A percentile compares a stretch with the other conserved stretches of the same genome.
phyloP scores from a whole-genome alignment of 805 yeast genomes.

The Kodamaea kaohsiungensis region DNA sequence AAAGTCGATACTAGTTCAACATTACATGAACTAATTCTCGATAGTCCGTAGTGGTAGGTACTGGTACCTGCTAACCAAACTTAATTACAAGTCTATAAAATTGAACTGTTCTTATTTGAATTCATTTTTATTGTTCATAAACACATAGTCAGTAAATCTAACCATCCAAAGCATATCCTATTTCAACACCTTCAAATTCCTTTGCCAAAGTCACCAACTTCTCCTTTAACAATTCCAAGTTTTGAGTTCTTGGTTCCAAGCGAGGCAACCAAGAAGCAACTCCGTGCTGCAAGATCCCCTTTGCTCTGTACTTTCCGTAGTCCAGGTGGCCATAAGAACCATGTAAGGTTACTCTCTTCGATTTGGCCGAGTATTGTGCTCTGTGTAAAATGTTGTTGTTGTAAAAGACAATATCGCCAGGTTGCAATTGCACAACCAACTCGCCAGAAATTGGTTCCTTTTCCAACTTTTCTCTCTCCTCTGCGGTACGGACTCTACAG shows the following conservation, averaged over 20 bases:
- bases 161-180: slow-evolving; percentile 43
- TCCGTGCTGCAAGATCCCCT: slow-evolving; percentile 55
- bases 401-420: slow-evolving; percentile 54
- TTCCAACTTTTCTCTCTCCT: slow-evolving; percentile 43
- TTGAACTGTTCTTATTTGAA: too few relatives aligned
- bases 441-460: slow-evolving; percentile 41
- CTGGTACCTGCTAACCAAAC: too few relatives aligned
- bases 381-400: slow-evolving; percentile 52
- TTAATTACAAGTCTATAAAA: too few relatives aligned
- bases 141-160: slow-evolving; percentile 6
- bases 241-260: slow-evolving; percentile 30
- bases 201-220: slow-evolving; percentile 31
- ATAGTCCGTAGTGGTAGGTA: too few relatives aligned
- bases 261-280: slow-evolving; percentile 48
- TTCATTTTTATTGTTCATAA: too few relatives aligned
- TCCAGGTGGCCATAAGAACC: slow-evolving; percentile 50
- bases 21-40: too few relatives aligned
- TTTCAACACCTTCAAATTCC: slow-evolving; percentile 32
- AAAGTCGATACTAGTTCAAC: too few relatives aligned
- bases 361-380: slow-evolving; percentile 40
- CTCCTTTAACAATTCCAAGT: slow-evolving; percentile 27
- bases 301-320: slow-evolving; percentile 45
- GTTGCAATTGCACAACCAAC: slow-evolving; percentile 40
- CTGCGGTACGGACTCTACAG: slow-evolving; percentile 43
- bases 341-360: slow-evolving; percentile 47